These are phyloP conservation scores for Boletus rubroflammeus DNA, from an alignment of 768 basidiomycete species.

Conservation along the genomic window DNA sequence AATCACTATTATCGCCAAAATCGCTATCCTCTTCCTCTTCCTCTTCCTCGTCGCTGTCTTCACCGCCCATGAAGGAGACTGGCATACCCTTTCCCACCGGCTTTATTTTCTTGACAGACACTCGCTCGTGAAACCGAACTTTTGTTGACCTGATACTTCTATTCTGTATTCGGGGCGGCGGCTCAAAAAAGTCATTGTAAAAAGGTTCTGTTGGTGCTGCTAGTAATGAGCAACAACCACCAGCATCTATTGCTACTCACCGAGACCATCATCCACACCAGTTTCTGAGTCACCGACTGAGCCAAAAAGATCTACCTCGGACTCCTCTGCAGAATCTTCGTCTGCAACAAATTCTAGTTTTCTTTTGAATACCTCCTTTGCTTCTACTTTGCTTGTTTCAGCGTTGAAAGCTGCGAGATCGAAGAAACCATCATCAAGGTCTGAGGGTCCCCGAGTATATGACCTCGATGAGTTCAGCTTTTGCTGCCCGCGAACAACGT, in stretches of 20 bases:
- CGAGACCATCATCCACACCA: slow-evolving; percentile 38
- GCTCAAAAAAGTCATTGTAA: slow-evolving; percentile 81
- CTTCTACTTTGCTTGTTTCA: slow-evolving; percentile 77
- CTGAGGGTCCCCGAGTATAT: slow-evolving; percentile 34
- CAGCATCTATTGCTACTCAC: slow-evolving; percentile 30
- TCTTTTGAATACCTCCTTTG: slow-evolving; percentile 57
- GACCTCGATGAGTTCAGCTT: slow-evolving; percentile 20
- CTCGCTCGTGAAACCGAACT: slow-evolving; percentile 80
- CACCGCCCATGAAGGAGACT: slow-evolving; percentile 38
- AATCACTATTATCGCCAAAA: slow-evolving; percentile 26
- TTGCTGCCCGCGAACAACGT: slow-evolving; percentile 24
- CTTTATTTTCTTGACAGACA: slow-evolving; percentile 78
- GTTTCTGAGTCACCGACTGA: slow-evolving; percentile 45
- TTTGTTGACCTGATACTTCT: slow-evolving; percentile 30
- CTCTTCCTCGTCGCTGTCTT: slow-evolving; percentile 37
- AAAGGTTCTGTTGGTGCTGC: slow-evolving; percentile 45
- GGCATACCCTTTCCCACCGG: slow-evolving; percentile 64
- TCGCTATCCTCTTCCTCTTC: slow-evolving; percentile 41
- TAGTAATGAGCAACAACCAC: neutral
- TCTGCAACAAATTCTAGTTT: slow-evolving; percentile 50
- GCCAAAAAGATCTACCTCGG: slow-evolving; percentile 65
- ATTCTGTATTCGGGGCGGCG: slow-evolving; percentile 37
- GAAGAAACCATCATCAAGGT: slow-evolving; percentile 90
- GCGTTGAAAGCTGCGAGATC: slow-evolving; percentile 83
- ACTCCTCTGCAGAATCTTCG: slow-evolving; percentile 48